A percentile compares a stretch with the other conserved stretches of the same genome.
Evolutionary conservation across 2,329 filamentous ascomycete genomes (phyloP).

Genomic region (Aureobasidium namibiae): DNA sequence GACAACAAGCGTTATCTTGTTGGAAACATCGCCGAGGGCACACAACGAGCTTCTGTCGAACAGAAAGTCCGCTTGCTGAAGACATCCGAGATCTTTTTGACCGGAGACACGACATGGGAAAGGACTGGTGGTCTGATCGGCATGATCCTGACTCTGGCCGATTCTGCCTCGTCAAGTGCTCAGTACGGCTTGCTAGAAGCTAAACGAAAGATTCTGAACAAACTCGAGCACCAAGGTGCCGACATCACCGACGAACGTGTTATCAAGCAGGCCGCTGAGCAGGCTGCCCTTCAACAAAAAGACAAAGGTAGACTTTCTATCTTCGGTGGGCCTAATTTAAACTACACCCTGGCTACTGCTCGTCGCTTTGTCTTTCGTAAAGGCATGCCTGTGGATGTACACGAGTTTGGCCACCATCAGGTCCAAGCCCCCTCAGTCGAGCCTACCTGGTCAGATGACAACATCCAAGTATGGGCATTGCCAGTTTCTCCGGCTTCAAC

Average conservation of each 20-base stretch:
- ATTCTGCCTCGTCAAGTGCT: conserved; percentile 44
- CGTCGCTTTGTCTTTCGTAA: conserved; percentile 81
- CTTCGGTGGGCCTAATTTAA: conserved; percentile 72
- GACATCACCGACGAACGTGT: conserved; percentile 15
- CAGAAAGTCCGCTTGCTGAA: conserved; percentile 57
- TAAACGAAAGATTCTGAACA: conserved; percentile 28
- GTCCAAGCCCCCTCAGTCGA: conserved; percentile 23
- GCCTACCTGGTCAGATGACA: conserved; percentile 68
- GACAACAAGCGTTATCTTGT: conserved; percentile 78
- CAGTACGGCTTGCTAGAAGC: conserved; percentile 36
- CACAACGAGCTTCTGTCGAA: conserved; percentile 67
- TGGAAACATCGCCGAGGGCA: conserved; percentile 74
- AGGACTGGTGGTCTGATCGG: conserved; percentile 77
- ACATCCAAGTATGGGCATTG: conserved; percentile 79
- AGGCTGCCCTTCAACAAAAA: conserved; percentile 24
- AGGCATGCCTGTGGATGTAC: conserved; percentile 62
- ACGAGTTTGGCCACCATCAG: conserved; percentile 52
- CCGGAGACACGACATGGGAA: conserved; percentile 67
- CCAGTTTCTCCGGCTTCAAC: conserved; percentile 39
- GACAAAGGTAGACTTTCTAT: conserved; percentile 48
- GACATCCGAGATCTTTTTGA: conserved; percentile 72
- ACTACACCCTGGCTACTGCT: conserved; percentile 72
- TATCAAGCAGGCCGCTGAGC: conserved; percentile 21
- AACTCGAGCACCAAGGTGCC: conserved; percentile 25
- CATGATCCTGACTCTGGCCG: conserved; percentile 75